Evolutionary conservation across 352 stramenopile genomes (phyloP), one percentile per base, ranked within the genome.

Genomic region (Lagenidium giganteum): DNA sequence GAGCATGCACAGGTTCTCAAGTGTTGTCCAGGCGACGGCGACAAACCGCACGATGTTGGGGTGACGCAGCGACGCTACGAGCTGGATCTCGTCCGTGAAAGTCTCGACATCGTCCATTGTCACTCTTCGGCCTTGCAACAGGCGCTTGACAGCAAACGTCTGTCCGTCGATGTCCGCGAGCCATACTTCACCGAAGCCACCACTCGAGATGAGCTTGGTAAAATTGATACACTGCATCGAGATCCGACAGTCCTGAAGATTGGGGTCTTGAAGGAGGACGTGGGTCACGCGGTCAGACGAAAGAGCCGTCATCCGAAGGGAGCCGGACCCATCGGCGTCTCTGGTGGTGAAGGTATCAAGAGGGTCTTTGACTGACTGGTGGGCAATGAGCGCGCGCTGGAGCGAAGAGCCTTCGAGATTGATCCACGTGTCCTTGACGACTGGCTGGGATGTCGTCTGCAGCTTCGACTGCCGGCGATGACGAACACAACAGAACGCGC

Each of bases 31-130:
- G 16, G 57, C 39, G 3, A 66, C 47, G 6, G 51, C 57, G 29
- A 66, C 45, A 29, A 53, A 66, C 27, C 35, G 18, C 20, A 66
- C 51, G 22, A 66, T 61, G 6, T 43, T 50, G 6, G 46, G 32
- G 37, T 66, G 57, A 9, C 47, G 29, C 30, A 66, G 47, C 17
- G 38, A 20, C 20, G 57, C 45, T 25, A 27, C 39, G 18, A 61
- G 44, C 18, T 59, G 54, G 32, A 66, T 54, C 41, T 66, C 57
- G 4, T 41, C 16, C 20, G 61, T 42, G 22, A 66, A 61, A 5
- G 20, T 27, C 3, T 47, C 30, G 25, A 66, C 48, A 9, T 45
- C 22, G n/a, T 41, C 26, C 11, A 61, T 26, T 12, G 51, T 33
- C 9, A 32, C 28, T 0, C 40, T 32, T 3, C 20, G 25, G 9